Conservation (phyloP, 164 flowering plant species). For the Pachysandra terminalis region DNA sequence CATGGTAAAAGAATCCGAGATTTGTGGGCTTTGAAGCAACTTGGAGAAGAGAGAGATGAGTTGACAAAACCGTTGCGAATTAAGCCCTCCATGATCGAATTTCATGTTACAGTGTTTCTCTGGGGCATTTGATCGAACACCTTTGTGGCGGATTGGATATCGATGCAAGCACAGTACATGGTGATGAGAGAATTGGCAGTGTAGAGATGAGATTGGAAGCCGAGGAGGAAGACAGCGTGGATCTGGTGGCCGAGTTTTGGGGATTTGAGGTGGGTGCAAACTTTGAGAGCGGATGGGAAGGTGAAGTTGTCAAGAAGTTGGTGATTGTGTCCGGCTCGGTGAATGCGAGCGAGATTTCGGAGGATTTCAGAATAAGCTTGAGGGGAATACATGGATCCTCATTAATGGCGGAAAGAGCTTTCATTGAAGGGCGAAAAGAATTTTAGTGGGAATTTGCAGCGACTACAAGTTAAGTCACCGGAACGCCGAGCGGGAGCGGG, state of each 20-base stretch:
- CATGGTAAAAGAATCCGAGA: constrained; percentile 13
- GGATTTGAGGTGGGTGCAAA: background rate
- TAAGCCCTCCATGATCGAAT: constrained; percentile 15
- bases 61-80: constrained; percentile 5
- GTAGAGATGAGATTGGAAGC: constrained; percentile 8
- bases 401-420: too few species aligned
- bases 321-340: too few species aligned
- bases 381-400: too few species aligned
- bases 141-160: background rate
- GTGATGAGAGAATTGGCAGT: constrained; percentile 8
- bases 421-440: too few species aligned
- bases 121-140: constrained; percentile 17
- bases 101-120: constrained; percentile 16
- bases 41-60: constrained; percentile 8
- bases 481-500: too few species aligned
- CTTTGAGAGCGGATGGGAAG: constrained; percentile 20
- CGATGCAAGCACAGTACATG: too few species aligned
- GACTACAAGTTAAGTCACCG: too few species aligned
- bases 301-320: constrained; percentile 11
- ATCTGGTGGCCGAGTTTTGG: too few species aligned
- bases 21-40: background rate
- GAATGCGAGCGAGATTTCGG: too few species aligned
- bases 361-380: too few species aligned
- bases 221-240: constrained; percentile 7
- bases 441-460: too few species aligned